Conservation (phyloP, 345 rosid genomes). For the Gossypium sturtianum region DNA sequence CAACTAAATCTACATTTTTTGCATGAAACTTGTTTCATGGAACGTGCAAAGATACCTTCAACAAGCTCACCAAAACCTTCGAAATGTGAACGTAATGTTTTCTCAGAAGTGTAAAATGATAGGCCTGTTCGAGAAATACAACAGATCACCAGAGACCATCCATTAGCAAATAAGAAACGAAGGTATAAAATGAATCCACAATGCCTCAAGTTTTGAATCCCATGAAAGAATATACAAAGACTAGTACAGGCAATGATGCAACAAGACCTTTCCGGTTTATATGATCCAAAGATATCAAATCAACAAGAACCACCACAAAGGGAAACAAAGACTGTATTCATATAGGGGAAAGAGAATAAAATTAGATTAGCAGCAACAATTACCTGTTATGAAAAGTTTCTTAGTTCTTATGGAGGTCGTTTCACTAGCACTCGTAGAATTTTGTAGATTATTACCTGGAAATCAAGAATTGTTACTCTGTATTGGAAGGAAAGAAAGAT, state of each 20-base stretch:
- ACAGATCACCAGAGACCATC: not conserved
- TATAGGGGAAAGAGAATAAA: not conserved
- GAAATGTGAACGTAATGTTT: conserved; percentile 81
- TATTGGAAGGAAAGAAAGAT: not conserved
- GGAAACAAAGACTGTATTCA: not conserved
- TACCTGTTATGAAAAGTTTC: conserved; percentile 93
- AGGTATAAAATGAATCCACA: not conserved
- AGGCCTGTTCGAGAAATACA: conserved; percentile 40
- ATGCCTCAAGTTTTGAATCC: not conserved
- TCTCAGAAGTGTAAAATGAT: conserved; percentile 95
- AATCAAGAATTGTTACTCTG: not conserved
- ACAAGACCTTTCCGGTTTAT: not conserved
- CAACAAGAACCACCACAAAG: not conserved
- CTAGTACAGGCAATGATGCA: not conserved
- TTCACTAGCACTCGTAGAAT: conserved; percentile 21
- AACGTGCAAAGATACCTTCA: conserved; percentile 44
- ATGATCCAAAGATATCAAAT: not conserved
- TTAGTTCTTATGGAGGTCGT: conserved; percentile 44
- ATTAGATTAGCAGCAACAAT: not conserved
- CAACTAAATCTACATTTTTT: not conserved
- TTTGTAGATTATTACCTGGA: conserved; percentile 34
- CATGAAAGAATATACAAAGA: not conserved
- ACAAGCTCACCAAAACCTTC: conserved; percentile 88
- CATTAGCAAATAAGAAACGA: conserved; percentile 7
- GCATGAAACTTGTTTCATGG: not conserved